Evolutionary conservation across 192 early-diverging fungal species (phyloP).

Genomic region (Backusella luteola): DNA sequence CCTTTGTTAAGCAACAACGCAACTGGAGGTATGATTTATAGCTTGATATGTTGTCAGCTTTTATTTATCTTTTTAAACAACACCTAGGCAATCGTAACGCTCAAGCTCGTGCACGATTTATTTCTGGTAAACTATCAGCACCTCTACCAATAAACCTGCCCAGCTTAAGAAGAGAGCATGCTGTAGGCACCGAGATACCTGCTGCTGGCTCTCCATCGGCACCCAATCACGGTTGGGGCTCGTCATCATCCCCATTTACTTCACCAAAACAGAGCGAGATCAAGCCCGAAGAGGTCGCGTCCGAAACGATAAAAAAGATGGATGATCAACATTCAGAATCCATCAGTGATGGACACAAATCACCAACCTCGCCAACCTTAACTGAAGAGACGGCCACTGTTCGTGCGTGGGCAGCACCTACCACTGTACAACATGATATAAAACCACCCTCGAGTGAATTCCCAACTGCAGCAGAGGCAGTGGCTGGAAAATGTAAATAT

Average conservation of each 20-base stretch:
- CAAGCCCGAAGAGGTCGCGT: not conserved
- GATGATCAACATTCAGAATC: not conserved
- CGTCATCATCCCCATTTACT: slow-evolving; percentile 12
- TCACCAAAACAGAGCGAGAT: not conserved
- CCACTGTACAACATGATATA: not conserved
- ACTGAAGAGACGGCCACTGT: not conserved
- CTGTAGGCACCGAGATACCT: slow-evolving; percentile 25
- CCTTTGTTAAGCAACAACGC: not conserved
- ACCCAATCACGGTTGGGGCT: slow-evolving; percentile 26
- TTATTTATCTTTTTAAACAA: not conserved
- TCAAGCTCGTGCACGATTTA: slow-evolving; percentile 17
- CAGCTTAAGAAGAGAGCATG: slow-evolving; percentile 37
- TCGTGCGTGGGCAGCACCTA: slow-evolving; percentile 18
- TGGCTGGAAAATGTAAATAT: not conserved
- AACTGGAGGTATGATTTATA: not conserved
- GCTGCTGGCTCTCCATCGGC: slow-evolving; percentile 13
- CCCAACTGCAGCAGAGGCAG: not conserved
- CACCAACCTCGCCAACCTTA: not conserved
- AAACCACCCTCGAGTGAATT: not conserved
- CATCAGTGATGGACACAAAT: not conserved
- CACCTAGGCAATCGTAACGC: slow-evolving; percentile 7
- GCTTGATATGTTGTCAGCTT: not conserved
- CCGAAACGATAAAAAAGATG: not conserved
- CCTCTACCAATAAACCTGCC: slow-evolving; percentile 40
- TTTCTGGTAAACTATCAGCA: slow-evolving; percentile 35